phyloP scores from a whole-genome alignment of 192 early-diverging fungal species.

The Jimgerdemannia lactiflua region DNA sequence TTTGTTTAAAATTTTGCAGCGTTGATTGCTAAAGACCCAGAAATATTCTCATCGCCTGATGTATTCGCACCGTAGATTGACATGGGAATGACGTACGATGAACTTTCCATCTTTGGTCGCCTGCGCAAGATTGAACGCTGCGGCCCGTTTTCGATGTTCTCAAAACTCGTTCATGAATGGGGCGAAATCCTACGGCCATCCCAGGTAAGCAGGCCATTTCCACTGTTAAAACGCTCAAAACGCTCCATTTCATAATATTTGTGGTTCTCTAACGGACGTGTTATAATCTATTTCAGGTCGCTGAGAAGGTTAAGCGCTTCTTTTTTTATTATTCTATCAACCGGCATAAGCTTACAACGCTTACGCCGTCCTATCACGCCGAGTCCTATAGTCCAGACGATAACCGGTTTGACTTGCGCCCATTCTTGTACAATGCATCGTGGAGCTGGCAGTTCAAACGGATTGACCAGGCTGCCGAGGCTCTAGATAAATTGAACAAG shows the following conservation, averaged over 20 bases:
- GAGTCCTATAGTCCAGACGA: slow-evolving; percentile 96
- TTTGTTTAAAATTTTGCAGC: slow-evolving; percentile 9
- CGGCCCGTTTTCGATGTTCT: slow-evolving; percentile 96
- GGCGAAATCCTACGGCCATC: slow-evolving; percentile 8
- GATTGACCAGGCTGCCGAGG: slow-evolving; percentile 68
- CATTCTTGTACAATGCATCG: slow-evolving; percentile 89
- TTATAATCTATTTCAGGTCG: slow-evolving; percentile 51
- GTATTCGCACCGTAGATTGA: slow-evolving; percentile 50
- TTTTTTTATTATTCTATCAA: slow-evolving; percentile 98
- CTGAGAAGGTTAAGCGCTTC: slow-evolving; percentile 91
- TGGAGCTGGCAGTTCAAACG: slow-evolving; percentile 94
- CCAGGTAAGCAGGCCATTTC: not conserved
- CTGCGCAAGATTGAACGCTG: slow-evolving; percentile 84
- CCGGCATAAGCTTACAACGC: slow-evolving; percentile 97
- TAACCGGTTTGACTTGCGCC: slow-evolving; percentile 95
- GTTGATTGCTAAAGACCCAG: not conserved
- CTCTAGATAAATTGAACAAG: slow-evolving; percentile 28
- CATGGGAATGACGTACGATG: slow-evolving; percentile 99
- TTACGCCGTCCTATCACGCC: slow-evolving; percentile 95
- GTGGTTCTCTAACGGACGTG: not conserved
- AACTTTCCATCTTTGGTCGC: slow-evolving; percentile 87
- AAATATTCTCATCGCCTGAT: too few species aligned
- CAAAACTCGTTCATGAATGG: slow-evolving; percentile 84
- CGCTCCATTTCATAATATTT: not conserved
- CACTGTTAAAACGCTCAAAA: slow-evolving; percentile 1